Evolutionary conservation across 805 yeast genomes (phyloP).

Genomic region (Wickerhamomyces canadensis): DNA sequence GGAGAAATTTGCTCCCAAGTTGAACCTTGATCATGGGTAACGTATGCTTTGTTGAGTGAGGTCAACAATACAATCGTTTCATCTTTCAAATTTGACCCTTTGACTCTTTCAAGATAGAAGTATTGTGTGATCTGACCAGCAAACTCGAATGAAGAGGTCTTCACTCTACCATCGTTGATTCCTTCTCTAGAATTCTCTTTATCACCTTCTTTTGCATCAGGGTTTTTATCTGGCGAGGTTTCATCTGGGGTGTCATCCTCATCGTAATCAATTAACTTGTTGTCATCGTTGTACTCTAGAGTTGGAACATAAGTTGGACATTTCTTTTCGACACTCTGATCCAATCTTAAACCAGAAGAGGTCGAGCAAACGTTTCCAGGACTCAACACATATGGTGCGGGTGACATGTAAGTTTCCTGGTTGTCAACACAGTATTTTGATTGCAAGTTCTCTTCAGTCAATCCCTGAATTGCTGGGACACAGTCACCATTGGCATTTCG

Average conservation of each 20-base stretch:
- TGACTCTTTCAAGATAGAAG: constrained; percentile 46
- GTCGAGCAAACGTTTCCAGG: constrained; percentile 41
- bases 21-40: constrained; percentile 55
- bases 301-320: constrained; percentile 14
- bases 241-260: constrained; percentile 27
- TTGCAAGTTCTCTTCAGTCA: constrained; percentile 20
- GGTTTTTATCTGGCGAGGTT: constrained; percentile 21
- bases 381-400: constrained; percentile 35
- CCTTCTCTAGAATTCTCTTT: constrained; percentile 30
- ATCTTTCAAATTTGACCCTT: constrained; percentile 38
- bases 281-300: constrained; percentile 13
- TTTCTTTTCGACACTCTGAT: constrained; percentile 6
- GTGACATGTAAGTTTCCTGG: constrained; percentile 13
- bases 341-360: constrained; percentile 23
- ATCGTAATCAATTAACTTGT: constrained; percentile 20
- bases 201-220: constrained; percentile 30
- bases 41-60: constrained; percentile 41
- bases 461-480: constrained; percentile 28
- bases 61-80: constrained; percentile 66
- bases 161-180: constrained; percentile 28
- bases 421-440: constrained; percentile 26
- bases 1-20: constrained; percentile 25
- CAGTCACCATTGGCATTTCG: constrained; percentile 39
- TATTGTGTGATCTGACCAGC: constrained; percentile 51
- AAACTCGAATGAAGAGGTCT: constrained; percentile 36